These are phyloP conservation scores for Geotrichum cucujoidarum DNA, from an alignment of 1,139 yeast genomes.

Conservation along the genomic window DNA sequence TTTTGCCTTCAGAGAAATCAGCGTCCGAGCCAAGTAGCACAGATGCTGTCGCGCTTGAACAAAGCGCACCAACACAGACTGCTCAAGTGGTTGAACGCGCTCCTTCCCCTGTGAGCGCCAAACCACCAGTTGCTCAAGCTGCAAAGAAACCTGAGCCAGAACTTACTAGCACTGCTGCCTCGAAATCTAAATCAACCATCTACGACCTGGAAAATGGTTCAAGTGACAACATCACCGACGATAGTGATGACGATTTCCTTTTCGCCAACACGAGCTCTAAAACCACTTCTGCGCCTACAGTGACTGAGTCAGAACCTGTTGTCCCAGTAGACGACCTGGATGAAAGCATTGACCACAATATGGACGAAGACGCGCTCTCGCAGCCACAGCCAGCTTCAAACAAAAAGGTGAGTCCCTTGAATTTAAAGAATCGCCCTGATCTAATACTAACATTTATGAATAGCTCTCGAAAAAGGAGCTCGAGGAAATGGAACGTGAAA, in stretches of 20 bases:
- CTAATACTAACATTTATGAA: background rate
- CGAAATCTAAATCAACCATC: background rate
- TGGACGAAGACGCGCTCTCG: background rate
- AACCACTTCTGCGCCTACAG: background rate
- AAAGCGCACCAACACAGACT: background rate
- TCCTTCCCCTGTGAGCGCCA: too few species aligned
- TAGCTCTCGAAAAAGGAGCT: constrained; percentile 29
- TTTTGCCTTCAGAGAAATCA: background rate
- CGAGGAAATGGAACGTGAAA: constrained; percentile 33
- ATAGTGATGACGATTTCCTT: background rate
- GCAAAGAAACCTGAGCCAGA: too few species aligned
- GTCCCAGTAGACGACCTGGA: background rate
- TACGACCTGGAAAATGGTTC: background rate
- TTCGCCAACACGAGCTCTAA: background rate
- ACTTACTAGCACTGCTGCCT: too few species aligned
- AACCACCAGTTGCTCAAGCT: too few species aligned
- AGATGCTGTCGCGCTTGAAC: too few species aligned
- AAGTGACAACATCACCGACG: background rate
- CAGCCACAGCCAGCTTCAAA: background rate
- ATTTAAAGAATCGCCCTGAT: background rate
- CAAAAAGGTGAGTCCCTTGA: background rate
- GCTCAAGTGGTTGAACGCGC: background rate
- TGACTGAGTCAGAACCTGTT: background rate
- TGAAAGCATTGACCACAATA: background rate
- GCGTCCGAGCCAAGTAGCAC: too few species aligned